Evolutionary conservation across 306 rosid species (phyloP).

Genomic region (Lotus japonicus): DNA sequence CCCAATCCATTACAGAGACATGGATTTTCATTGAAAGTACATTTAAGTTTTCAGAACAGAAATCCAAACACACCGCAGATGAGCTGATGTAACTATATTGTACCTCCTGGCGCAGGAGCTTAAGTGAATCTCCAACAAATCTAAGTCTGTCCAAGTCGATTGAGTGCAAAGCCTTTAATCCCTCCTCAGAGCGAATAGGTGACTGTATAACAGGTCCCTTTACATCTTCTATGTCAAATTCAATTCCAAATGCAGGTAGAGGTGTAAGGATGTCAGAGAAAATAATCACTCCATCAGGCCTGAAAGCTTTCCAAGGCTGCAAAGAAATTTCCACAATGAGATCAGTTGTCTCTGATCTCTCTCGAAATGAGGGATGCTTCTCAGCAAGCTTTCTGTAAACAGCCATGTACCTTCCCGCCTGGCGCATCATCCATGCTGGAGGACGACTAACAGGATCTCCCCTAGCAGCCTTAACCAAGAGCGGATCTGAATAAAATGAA

Average conservation of each 20-base stretch:
- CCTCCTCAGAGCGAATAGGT: slow-evolving; percentile 80
- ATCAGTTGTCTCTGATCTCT: slow-evolving; percentile 97
- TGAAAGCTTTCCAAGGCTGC: slow-evolving; percentile 99
- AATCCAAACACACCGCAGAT: not conserved
- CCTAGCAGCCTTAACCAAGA: slow-evolving; percentile 91
- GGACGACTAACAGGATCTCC: slow-evolving; percentile 89
- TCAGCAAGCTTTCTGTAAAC: slow-evolving; percentile 92
- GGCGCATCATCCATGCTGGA: slow-evolving; percentile 99
- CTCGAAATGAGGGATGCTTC: slow-evolving; percentile 91
- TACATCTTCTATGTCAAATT: slow-evolving; percentile 88
- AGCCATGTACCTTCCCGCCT: slow-evolving; percentile 99
- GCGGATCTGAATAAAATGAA: slow-evolving; percentile 54
- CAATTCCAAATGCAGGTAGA: slow-evolving; percentile 88
- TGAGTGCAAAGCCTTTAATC: slow-evolving; percentile 66
- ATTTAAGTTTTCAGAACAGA: too few relatives aligned
- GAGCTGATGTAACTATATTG: slow-evolving; percentile 1
- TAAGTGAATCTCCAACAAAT: slow-evolving; percentile 83
- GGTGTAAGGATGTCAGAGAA: slow-evolving; percentile 98
- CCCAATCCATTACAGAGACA: too few relatives aligned
- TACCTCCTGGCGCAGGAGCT: slow-evolving; percentile 72
- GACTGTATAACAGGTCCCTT: slow-evolving; percentile 91
- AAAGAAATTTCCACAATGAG: slow-evolving; percentile 98
- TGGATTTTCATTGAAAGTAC: too few relatives aligned
- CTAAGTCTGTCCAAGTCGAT: slow-evolving; percentile 73
- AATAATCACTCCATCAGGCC: slow-evolving; percentile 92